A percentile compares a stretch with the other conserved stretches of the same genome.
These are phyloP conservation scores for Chloromonas sp. DNA, from an alignment of 163 green algal species.

Conservation along the genomic window DNA sequence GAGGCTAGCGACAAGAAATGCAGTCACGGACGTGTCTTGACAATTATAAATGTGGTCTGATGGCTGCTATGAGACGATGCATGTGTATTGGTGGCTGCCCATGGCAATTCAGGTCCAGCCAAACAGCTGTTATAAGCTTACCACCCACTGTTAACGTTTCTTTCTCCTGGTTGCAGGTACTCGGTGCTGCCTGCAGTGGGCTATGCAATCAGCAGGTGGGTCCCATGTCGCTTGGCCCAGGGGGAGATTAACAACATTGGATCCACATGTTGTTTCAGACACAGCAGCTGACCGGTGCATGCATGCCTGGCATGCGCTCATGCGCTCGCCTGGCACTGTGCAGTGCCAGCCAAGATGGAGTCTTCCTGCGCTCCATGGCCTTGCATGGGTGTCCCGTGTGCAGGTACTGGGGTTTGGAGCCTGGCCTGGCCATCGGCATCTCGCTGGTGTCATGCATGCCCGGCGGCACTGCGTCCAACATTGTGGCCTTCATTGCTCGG, in stretches of 20 bases:
- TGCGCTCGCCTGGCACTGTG: too few species aligned
- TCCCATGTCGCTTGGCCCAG: constrained; percentile 4
- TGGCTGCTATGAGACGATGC: too few species aligned
- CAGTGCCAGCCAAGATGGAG: too few species aligned
- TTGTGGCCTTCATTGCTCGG: constrained; percentile 67
- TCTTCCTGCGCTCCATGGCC: too few species aligned
- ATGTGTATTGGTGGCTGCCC: too few species aligned
- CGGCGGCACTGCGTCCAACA: constrained; percentile 62
- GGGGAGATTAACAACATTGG: background rate
- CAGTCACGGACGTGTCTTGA: too few species aligned
- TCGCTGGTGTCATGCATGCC: constrained; percentile 51
- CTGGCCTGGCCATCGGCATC: constrained; percentile 43
- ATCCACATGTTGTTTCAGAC: background rate
- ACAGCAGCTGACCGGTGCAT: too few species aligned
- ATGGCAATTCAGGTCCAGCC: background rate
- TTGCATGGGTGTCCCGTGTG: background rate
- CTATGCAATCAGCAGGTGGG: constrained; percentile 44
- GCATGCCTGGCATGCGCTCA: too few species aligned
- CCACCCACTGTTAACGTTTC: too few species aligned
- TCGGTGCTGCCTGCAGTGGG: constrained; percentile 62
- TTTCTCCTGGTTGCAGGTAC: constrained; percentile 27
- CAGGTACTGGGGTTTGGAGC: constrained; percentile 25
- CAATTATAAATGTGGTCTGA: too few species aligned
- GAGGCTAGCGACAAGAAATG: too few species aligned
- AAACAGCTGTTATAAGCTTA: too few species aligned